These are phyloP conservation scores for Ophiostoma novo-ulmi DNA, from an alignment of 2,329 filamentous ascomycete species.

Conservation along the genomic window DNA sequence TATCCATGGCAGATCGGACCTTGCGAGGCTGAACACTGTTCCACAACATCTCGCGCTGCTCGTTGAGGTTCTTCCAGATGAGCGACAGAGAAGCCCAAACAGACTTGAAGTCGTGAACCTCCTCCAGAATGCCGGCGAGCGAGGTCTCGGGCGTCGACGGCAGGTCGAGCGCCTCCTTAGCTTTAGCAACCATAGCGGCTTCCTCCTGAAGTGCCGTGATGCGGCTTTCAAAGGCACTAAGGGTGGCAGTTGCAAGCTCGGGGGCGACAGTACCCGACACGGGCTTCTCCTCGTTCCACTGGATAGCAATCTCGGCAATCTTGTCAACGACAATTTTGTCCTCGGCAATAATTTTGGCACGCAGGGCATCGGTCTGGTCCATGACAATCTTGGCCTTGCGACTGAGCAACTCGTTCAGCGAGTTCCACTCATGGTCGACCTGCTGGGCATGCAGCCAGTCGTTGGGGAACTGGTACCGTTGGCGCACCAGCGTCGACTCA, in stretches of 20 bases:
- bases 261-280: slow-evolving; percentile 92
- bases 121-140: slow-evolving; percentile 82
- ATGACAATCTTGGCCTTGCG: slow-evolving; percentile 93
- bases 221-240: slow-evolving; percentile 75
- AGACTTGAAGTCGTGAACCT: slow-evolving; percentile 97
- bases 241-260: slow-evolving; percentile 75
- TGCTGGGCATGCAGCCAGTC: slow-evolving; percentile 97
- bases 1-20: slow-evolving; percentile 81
- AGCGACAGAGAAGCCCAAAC: slow-evolving; percentile 95
- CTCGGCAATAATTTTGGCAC: slow-evolving; percentile 90
- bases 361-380: slow-evolving; percentile 90
- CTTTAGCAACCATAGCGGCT: slow-evolving; percentile 88
- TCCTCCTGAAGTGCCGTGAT: slow-evolving; percentile 83
- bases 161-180: slow-evolving; percentile 92
- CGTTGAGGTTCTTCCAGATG: slow-evolving; percentile 94
- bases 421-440: slow-evolving; percentile 92
- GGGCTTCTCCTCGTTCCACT: slow-evolving; percentile 96
- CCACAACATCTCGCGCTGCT: slow-evolving; percentile 89
- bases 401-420: slow-evolving; percentile 83
- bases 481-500: slow-evolving; percentile 82
- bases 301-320: slow-evolving; percentile 73
- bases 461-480: slow-evolving; percentile 86
- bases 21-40: slow-evolving; percentile 93
- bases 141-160: slow-evolving; percentile 72
- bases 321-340: slow-evolving; percentile 87